A percentile compares a stretch with the other conserved stretches of the same genome.
Evolutionary conservation across 2,329 filamentous ascomycete genomes (phyloP).

Genomic region (Daldinia sp.): DNA sequence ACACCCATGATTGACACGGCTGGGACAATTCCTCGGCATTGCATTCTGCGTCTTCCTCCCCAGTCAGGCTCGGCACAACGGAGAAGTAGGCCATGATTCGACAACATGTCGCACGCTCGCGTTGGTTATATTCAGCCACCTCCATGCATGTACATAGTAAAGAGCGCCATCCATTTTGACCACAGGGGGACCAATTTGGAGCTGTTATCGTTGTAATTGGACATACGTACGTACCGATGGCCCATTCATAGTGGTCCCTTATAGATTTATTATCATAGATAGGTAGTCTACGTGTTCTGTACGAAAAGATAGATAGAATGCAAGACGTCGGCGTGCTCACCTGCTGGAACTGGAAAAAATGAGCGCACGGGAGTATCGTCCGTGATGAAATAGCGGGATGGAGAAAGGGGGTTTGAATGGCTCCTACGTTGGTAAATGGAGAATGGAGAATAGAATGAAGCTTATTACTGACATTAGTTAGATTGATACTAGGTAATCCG

Average conservation of each 20-base stretch:
- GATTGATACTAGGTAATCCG: background rate
- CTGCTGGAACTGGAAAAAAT: slow-evolving; percentile 33
- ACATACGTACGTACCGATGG: slow-evolving; percentile 28
- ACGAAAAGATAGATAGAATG: slow-evolving; percentile 1
- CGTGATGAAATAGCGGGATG: slow-evolving; percentile 14
- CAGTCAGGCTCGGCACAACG: slow-evolving; percentile 35
- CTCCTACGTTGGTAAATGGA: background rate
- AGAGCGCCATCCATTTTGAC: slow-evolving; percentile 22
- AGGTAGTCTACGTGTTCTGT: slow-evolving; percentile 22
- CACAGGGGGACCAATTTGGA: slow-evolving; percentile 22
- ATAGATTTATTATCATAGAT: slow-evolving; percentile 6
- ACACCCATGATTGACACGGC: slow-evolving; percentile 23
- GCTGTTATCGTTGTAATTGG: slow-evolving; percentile 24
- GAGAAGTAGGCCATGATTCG: slow-evolving; percentile 34
- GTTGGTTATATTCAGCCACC: slow-evolving; percentile 29
- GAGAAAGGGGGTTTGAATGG: background rate
- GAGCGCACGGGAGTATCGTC: slow-evolving; percentile 20
- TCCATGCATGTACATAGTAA: slow-evolving; percentile 24
- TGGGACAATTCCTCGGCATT: slow-evolving; percentile 33
- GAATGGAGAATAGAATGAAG: slow-evolving; percentile 4
- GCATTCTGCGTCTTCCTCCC: slow-evolving; percentile 33
- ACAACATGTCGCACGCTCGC: slow-evolving; percentile 23
- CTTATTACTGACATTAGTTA: background rate
- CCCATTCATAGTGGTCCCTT: slow-evolving; percentile 29
- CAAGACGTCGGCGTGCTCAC: slow-evolving; percentile 19